These are phyloP conservation scores for Ophiostoma populinum DNA, from an alignment of 2,329 filamentous ascomycete species.

Conservation along the genomic window DNA sequence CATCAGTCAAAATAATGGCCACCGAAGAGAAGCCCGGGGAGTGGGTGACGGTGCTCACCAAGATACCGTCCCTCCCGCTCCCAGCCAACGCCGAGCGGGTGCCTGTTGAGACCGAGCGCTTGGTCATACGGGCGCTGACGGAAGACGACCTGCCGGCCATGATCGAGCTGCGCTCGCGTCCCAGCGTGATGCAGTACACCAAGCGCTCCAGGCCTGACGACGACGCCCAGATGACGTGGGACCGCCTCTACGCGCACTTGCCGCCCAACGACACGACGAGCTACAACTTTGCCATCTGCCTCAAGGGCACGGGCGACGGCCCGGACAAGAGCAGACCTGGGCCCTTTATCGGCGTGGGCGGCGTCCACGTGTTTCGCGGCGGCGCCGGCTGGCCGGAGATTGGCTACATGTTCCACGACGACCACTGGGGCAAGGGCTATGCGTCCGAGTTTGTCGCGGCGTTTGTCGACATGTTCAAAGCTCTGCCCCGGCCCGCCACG, in stretches of 20 bases:
- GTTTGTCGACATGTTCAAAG: slow-evolving; percentile 29
- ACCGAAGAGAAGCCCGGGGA: slow-evolving; percentile 23
- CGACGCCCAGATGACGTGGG: slow-evolving; percentile 25
- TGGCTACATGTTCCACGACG: slow-evolving; percentile 37
- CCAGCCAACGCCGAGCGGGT: slow-evolving; percentile 22
- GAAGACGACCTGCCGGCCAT: slow-evolving; percentile 32
- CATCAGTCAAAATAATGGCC: neutral
- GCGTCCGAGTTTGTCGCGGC: slow-evolving; percentile 37
- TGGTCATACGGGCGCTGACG: slow-evolving; percentile 34
- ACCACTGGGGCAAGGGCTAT: slow-evolving; percentile 37
- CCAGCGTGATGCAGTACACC: slow-evolving; percentile 47
- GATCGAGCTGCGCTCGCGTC: slow-evolving; percentile 35
- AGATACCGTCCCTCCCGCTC: slow-evolving; percentile 25
- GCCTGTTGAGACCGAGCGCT: slow-evolving; percentile 30
- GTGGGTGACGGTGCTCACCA: slow-evolving; percentile 30
- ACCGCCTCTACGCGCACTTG: slow-evolving; percentile 23
- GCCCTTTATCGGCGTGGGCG: slow-evolving; percentile 34
- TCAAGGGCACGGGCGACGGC: slow-evolving; percentile 21
- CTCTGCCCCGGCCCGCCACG: slow-evolving; percentile 28
- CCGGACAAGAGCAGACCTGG: too few species aligned
- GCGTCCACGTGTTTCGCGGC: slow-evolving; percentile 21
- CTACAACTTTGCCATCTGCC: slow-evolving; percentile 39
- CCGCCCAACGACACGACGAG: slow-evolving; percentile 30
- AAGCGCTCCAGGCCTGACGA: slow-evolving; percentile 23
- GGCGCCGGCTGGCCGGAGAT: slow-evolving; percentile 37